phyloP scores from a whole-genome alignment of 139 green algal species.

The Asterochloris erici region DNA sequence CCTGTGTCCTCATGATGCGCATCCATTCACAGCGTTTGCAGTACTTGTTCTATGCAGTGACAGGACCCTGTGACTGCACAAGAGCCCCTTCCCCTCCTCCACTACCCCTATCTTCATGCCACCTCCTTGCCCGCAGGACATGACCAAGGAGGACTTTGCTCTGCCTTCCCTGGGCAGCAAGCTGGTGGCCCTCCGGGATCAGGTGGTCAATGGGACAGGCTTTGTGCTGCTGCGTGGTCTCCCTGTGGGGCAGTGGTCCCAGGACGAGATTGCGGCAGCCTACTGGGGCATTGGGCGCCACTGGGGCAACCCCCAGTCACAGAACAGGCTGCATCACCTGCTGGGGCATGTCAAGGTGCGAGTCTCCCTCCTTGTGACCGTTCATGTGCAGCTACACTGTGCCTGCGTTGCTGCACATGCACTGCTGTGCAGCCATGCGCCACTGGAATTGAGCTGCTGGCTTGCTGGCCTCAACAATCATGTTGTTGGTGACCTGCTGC shows the following conservation, averaged over 20 bases:
- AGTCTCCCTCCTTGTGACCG: neutral
- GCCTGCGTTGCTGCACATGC: too few relatives aligned
- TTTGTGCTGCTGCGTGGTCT: constrained; percentile 50
- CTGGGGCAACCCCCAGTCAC: constrained; percentile 40
- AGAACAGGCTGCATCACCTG: constrained; percentile 58
- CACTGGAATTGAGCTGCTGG: too few relatives aligned
- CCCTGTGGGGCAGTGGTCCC: constrained; percentile 45
- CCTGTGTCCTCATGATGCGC: neutral
- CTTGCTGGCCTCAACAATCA: neutral
- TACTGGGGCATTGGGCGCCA: constrained; percentile 52
- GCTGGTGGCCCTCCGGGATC: constrained; percentile 26
- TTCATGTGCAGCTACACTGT: neutral
- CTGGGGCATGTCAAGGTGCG: constrained; percentile 25
- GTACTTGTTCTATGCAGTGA: neutral
- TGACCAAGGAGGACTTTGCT: constrained; percentile 37
- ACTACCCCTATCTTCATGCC: neutral
- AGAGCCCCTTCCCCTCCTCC: neutral
- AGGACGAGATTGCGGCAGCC: constrained; percentile 30
- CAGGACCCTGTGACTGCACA: neutral
- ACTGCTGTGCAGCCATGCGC: neutral
- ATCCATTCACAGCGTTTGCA: neutral
- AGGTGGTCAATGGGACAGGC: constrained; percentile 46
- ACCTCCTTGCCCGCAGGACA: constrained; percentile 22
- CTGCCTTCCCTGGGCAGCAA: constrained; percentile 45
- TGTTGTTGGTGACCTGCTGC: neutral